A percentile compares a stretch with the other conserved stretches of the same genome.
These are phyloP conservation scores for Canna indica DNA, from an alignment of 176 grass and related monocot genomes.

Conservation along the genomic window DNA sequence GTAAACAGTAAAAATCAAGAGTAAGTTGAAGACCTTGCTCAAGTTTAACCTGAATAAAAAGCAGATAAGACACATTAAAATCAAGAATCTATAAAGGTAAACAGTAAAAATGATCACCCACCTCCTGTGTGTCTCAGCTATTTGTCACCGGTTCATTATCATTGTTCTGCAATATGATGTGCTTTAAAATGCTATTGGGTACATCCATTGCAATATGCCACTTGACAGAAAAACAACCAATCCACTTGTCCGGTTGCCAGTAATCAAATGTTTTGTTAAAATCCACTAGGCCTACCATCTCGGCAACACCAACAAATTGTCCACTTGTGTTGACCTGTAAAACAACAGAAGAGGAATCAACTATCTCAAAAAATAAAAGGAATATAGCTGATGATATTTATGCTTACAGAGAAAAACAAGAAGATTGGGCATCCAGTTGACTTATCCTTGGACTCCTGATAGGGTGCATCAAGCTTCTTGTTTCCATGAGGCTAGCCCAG, in stretches of 20 bases:
- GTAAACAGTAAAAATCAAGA: constrained; percentile 57
- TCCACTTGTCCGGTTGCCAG: constrained; percentile 32
- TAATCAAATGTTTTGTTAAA: constrained; percentile 24
- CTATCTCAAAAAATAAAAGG: neutral
- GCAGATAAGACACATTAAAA: neutral
- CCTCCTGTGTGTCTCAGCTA: constrained; percentile 26
- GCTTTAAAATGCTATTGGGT: constrained; percentile 13
- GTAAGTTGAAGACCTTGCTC: constrained; percentile 47
- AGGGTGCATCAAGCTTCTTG: no score
- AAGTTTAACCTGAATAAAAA: constrained; percentile 51
- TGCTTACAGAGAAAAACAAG: no score
- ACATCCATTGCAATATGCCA: constrained; percentile 27
- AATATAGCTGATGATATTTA: neutral
- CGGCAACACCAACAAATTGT: constrained; percentile 22
- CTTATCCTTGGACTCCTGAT: no score
- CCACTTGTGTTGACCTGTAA: constrained; percentile 23
- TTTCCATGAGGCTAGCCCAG: no score
- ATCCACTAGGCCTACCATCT: constrained; percentile 21
- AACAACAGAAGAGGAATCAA: neutral
- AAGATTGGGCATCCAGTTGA: no score
- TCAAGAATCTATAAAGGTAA: neutral
- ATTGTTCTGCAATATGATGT: constrained; percentile 23
- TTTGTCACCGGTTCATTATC: constrained; percentile 26
- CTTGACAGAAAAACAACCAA: constrained; percentile 23
- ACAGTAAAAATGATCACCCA: neutral